These are phyloP conservation scores for Tritrichomonas foetus DNA, from an alignment of 208 protist species.

Conservation along the genomic window DNA sequence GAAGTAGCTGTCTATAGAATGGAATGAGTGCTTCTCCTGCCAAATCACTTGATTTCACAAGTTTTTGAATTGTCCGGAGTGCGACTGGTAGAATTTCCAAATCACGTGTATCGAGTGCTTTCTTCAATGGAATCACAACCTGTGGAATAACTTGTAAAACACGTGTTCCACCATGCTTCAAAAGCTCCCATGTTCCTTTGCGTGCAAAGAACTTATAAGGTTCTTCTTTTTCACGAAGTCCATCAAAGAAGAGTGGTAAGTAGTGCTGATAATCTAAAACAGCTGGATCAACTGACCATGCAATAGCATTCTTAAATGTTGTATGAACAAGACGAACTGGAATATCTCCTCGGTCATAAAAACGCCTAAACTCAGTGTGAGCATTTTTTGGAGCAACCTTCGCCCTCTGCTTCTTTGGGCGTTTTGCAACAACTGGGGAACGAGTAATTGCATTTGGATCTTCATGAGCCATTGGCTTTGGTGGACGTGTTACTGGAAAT, in stretches of 20 bases:
- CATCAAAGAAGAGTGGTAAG: slow-evolving; percentile 38
- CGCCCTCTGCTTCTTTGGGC: neutral
- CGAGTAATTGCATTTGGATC: neutral
- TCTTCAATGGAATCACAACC: slow-evolving; percentile 33
- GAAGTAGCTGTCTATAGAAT: slow-evolving; percentile 95
- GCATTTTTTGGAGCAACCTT: neutral
- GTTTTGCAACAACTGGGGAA: neutral
- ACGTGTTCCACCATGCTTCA: neutral
- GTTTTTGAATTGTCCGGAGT: slow-evolving; percentile 27
- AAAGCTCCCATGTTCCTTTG: slow-evolving; percentile 24
- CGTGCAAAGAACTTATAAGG: slow-evolving; percentile 28
- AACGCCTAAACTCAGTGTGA: slow-evolving; percentile 13
- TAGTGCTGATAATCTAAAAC: slow-evolving; percentile 38
- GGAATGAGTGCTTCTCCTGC: slow-evolving; percentile 91
- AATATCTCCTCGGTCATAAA: slow-evolving; percentile 34
- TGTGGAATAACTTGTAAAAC: slow-evolving; percentile 26
- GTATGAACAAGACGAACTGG: slow-evolving; percentile 31
- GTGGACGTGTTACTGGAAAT: neutral
- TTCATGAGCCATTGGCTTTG: neutral
- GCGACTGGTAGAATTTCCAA: slow-evolving; percentile 32
- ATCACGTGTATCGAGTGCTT: slow-evolving; percentile 27
- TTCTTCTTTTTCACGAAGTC: slow-evolving; percentile 33
- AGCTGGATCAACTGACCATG: slow-evolving; percentile 15
- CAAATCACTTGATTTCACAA: slow-evolving; percentile 71
- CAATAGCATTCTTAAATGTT: slow-evolving; percentile 2